Conservation (phyloP, 441 rosid species). For the Jatropha multifida region DNA sequence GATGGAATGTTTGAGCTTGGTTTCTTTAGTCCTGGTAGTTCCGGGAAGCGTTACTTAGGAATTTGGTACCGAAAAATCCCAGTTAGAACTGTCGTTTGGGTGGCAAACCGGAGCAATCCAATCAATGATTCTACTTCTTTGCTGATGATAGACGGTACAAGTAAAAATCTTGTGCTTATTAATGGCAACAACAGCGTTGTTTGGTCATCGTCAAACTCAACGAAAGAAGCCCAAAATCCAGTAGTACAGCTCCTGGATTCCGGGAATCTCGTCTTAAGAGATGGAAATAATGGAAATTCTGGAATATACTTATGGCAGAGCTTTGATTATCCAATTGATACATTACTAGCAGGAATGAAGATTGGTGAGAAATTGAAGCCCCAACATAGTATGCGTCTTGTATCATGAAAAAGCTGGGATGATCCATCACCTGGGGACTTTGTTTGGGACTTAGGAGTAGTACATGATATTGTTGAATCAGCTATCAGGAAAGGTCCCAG, state of each 20-base stretch:
- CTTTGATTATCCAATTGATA: constrained; percentile 17
- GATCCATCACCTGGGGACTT: constrained; percentile 21
- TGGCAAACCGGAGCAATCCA: constrained; percentile 18
- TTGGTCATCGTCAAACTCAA: constrained; percentile 10
- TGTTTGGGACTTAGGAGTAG: neutral
- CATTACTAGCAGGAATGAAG: too few relatives aligned
- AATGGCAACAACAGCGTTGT: neutral
- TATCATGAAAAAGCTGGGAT: too few relatives aligned
- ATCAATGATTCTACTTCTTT: neutral
- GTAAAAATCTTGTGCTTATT: neutral
- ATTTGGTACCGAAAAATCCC: constrained; percentile 15
- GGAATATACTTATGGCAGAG: constrained; percentile 21
- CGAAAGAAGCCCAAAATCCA: neutral
- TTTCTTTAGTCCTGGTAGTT: constrained; percentile 13
- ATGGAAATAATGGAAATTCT: neutral
- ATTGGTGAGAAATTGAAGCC: too few relatives aligned
- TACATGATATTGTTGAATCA: neutral
- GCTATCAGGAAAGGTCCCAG: constrained; percentile 1
- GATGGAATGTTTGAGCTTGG: constrained; percentile 18
- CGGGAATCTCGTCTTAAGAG: constrained; percentile 21
- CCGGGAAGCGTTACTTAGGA: constrained; percentile 9
- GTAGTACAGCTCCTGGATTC: constrained; percentile 20
- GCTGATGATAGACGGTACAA: neutral
- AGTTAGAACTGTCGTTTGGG: constrained; percentile 20
- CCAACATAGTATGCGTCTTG: too few relatives aligned